A percentile compares a stretch with the other conserved stretches of the same genome.
Evolutionary conservation across 108 stramenopile species (phyloP).

Genomic region (Aureococcus anophagefferens): DNA sequence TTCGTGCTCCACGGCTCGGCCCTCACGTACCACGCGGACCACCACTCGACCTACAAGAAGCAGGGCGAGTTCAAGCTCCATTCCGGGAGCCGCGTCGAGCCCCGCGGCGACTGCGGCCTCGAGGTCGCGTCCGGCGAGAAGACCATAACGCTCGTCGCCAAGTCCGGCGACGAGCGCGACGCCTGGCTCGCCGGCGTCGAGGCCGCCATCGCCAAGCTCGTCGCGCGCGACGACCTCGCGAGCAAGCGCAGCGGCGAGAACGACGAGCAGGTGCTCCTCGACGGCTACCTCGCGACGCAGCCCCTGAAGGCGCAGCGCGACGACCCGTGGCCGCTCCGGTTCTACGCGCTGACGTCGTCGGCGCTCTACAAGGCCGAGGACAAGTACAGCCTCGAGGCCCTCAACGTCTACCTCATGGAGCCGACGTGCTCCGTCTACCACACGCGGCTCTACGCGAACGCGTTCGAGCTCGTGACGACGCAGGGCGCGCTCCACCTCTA

Average conservation of each 20-base stretch:
- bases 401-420: not conserved
- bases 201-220: not conserved
- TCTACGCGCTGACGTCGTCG: conserved; percentile 10
- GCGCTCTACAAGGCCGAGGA: conserved; percentile 4
- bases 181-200: conserved; percentile 1
- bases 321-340: conserved; percentile 4
- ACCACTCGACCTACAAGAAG: conserved; percentile 4
- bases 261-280: not conserved
- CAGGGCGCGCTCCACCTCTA: conserved; percentile 24
- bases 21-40: conserved; percentile 18
- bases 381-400: not conserved
- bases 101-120: no score
- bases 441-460: conserved; percentile 25
- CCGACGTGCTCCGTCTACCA: conserved; percentile 34
- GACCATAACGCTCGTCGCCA: not conserved
- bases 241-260: conserved; percentile 1
- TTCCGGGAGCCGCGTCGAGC: not conserved
- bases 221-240: no score
- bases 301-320: not conserved
- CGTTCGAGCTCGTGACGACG: conserved; percentile 31
- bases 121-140: not conserved
- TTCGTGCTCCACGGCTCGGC: conserved; percentile 15
- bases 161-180: not conserved
- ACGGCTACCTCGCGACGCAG: not conserved
- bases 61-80: conserved; percentile 4